These are phyloP conservation scores for Tylopilus sp. DNA, from an alignment of 768 basidiomycete genomes.

Conservation along the genomic window DNA sequence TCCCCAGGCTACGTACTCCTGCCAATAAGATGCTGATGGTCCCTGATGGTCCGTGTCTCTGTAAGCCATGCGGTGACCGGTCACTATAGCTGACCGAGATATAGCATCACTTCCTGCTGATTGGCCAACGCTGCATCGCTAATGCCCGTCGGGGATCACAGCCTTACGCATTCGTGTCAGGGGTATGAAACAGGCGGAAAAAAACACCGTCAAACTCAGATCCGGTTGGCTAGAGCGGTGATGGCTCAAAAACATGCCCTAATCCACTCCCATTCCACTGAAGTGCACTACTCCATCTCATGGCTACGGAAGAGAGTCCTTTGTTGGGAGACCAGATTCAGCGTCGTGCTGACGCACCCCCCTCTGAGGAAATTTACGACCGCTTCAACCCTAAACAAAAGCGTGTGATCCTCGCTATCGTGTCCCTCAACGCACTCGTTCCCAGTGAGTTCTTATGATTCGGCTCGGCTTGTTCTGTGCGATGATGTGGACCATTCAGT, in stretches of 20 bases:
- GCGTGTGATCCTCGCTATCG: constrained; percentile 50
- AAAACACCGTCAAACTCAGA: neutral
- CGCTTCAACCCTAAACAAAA: constrained; percentile 57
- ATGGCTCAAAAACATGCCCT: no score
- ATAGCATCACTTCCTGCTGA: no score
- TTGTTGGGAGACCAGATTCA: constrained; percentile 16
- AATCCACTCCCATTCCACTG: no score
- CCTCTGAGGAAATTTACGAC: constrained; percentile 44
- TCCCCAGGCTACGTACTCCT: no score
- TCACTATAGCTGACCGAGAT: no score
- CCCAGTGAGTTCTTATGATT: constrained; percentile 44
- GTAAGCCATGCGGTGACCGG: no score
- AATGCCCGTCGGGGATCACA: neutral
- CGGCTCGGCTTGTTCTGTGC: neutral
- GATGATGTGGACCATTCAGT: constrained; percentile 38
- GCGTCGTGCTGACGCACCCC: neutral
- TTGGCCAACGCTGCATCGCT: no score
- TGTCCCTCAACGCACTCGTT: constrained; percentile 60
- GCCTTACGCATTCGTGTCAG: neutral
- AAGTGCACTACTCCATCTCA: no score
- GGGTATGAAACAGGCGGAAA: neutral
- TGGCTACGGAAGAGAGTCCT: constrained; percentile 29
- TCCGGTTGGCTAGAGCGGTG: neutral
- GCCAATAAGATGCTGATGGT: no score
- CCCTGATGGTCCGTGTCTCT: no score